Conservation (phyloP, 805 yeast species). For the Dipodascopsis tothii region DNA sequence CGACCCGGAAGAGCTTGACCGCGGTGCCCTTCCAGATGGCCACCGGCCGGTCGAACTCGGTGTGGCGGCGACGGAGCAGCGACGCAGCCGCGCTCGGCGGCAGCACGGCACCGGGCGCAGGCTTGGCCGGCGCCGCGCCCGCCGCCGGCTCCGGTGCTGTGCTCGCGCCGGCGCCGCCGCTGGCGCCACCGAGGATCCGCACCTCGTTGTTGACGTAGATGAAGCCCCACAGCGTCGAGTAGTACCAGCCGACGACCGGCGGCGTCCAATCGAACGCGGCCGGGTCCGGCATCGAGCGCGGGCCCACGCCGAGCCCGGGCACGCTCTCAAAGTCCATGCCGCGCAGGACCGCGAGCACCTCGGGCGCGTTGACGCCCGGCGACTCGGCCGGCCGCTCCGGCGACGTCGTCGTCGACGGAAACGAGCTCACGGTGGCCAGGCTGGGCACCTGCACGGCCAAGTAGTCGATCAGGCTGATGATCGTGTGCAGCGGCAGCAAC, state of each 20-base stretch:
- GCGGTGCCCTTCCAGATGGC: conserved; percentile 19
- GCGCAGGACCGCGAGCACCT: not conserved
- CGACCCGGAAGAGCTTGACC: conserved; percentile 45
- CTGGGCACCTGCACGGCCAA: conserved; percentile 6
- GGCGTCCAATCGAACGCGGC: conserved; percentile 57
- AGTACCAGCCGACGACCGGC: conserved; percentile 68
- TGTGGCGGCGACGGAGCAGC: not conserved
- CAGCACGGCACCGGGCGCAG: not conserved
- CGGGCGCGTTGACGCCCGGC: not conserved
- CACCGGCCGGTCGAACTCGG: conserved; percentile 6
- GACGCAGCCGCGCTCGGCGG: not conserved
- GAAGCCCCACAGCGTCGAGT: conserved; percentile 54
- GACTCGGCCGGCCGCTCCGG: not conserved
- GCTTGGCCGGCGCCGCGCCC: conserved; percentile 16
- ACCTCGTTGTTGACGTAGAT: conserved; percentile 35
- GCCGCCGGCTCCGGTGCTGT: conserved; percentile 4
- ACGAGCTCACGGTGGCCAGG: not conserved
- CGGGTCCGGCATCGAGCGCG: conserved; percentile 22
- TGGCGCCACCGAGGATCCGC: not conserved
- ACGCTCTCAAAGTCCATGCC: not conserved
- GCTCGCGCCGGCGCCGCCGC: conserved; percentile 1
- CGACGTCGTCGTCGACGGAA: not conserved
- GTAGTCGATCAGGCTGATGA: conserved; percentile 19
- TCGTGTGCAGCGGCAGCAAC: conserved; percentile 33
- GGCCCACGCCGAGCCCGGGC: not conserved